phyloP scores from a whole-genome alignment of 768 basidiomycete species.

The Tubosaeta brunneosetosa region DNA sequence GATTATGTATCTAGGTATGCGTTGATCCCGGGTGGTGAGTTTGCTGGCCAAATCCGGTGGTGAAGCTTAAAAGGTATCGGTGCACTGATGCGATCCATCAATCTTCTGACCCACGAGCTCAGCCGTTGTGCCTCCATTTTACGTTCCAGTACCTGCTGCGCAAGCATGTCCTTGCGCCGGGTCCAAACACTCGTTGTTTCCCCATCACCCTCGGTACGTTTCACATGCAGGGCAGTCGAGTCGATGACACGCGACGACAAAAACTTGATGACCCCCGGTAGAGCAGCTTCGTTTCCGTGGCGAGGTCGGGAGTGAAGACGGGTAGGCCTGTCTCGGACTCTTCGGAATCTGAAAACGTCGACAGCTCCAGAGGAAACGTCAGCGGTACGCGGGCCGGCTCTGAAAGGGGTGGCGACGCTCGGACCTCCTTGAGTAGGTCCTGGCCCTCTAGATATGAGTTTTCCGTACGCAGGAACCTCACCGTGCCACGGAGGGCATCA shows the following conservation, averaged over 20 bases:
- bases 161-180: conserved; percentile 75
- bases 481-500: conserved; percentile 84
- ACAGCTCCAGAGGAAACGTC: conserved; percentile 66
- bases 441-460: conserved; percentile 93
- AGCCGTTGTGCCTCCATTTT: conserved; percentile 73
- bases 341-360: conserved; percentile 60
- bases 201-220: conserved; percentile 45
- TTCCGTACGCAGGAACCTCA: conserved; percentile 89
- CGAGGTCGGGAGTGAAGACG: conserved; percentile 50
- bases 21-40: too few species aligned
- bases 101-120: conserved; percentile 60
- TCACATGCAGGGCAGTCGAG: conserved; percentile 56
- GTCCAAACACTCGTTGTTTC: conserved; percentile 60
- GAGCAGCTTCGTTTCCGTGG: conserved; percentile 79
- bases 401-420: conserved; percentile 63
- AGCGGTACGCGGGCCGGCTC: conserved; percentile 43
- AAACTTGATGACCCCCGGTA: conserved; percentile 82
- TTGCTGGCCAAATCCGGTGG: too few species aligned
- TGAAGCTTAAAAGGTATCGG: conserved; percentile 3
- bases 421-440: conserved; percentile 81
- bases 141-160: conserved; percentile 73
- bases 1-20: too few species aligned
- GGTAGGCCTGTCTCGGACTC: conserved; percentile 51
- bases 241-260: conserved; percentile 87
- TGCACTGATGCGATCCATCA: conserved; percentile 59